These are phyloP conservation scores for Pharnaceum exiguum DNA, from an alignment of 148 eudicot species.

Conservation along the genomic window DNA sequence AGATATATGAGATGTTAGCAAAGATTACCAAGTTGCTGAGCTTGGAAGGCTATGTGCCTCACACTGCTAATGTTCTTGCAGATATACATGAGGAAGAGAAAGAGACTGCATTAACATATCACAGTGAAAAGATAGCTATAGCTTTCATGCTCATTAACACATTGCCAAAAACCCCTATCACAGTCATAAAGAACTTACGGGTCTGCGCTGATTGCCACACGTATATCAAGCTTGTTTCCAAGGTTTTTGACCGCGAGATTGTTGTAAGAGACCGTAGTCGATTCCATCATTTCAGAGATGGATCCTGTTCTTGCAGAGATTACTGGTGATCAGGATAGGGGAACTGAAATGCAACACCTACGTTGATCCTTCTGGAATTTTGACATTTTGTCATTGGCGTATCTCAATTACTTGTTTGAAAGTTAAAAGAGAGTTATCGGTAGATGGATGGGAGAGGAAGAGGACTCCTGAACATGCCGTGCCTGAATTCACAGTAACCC, in stretches of 20 bases:
- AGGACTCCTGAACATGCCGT: too few relatives aligned
- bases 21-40: constrained; percentile 58
- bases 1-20: constrained; percentile 47
- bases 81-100: constrained; percentile 90
- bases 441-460: too few relatives aligned
- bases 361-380: too few relatives aligned
- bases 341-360: background rate
- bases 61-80: constrained; percentile 55
- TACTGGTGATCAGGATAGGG: constrained; percentile 49
- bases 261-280: constrained; percentile 78
- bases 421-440: too few relatives aligned
- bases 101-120: constrained; percentile 70
- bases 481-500: too few relatives aligned
- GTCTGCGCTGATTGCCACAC: constrained; percentile 76
- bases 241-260: constrained; percentile 54
- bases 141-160: constrained; percentile 72
- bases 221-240: constrained; percentile 63
- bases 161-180: constrained; percentile 45
- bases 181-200: constrained; percentile 72
- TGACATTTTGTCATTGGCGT: too few relatives aligned
- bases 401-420: too few relatives aligned
- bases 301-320: constrained; percentile 75
- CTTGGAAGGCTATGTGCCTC: constrained; percentile 65
- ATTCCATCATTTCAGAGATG: constrained; percentile 75
- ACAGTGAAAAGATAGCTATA: constrained; percentile 83